Percentiles rank a stretch among this genome's conserved stretches.
Conservation (phyloP, 2,329 filamentous ascomycete species). For the Fusarium kyushuense region DNA sequence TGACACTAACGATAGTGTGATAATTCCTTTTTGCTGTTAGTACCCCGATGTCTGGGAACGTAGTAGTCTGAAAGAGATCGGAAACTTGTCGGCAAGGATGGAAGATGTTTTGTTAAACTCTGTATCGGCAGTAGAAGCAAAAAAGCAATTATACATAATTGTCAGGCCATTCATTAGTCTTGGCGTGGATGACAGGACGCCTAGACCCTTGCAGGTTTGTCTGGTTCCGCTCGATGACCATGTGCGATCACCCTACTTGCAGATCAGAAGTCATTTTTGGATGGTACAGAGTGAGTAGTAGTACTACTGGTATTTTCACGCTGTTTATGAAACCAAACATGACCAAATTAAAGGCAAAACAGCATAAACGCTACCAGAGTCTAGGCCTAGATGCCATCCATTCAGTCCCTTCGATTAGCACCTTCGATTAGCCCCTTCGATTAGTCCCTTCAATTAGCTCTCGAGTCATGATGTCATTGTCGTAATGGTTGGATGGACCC, state of each 20-base stretch:
- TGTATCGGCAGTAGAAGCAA: slow-evolving; percentile 2
- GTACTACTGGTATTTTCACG: not conserved
- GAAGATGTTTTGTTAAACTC: too few relatives aligned
- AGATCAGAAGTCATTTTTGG: slow-evolving; percentile 32
- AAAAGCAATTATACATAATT: slow-evolving; percentile 20
- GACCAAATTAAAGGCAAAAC: not conserved
- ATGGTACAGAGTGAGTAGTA: not conserved
- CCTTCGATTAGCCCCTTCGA: too few relatives aligned
- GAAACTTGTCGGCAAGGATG: slow-evolving; percentile 10
- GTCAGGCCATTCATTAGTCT: slow-evolving; percentile 19
- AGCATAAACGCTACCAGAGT: not conserved
- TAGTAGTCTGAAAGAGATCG: slow-evolving; percentile 31
- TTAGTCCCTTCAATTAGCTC: not conserved
- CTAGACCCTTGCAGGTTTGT: slow-evolving; percentile 8
- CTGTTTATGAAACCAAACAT: not conserved
- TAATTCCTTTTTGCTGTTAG: not conserved
- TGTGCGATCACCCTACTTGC: slow-evolving; percentile 33
- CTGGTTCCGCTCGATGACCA: slow-evolving; percentile 28
- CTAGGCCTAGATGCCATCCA: slow-evolving; percentile 1
- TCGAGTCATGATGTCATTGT: slow-evolving; percentile 36
- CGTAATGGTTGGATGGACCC: slow-evolving; percentile 12
- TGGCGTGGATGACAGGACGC: slow-evolving; percentile 17
- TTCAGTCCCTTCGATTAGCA: not conserved
- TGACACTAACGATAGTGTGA: not conserved
- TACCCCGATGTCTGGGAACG: slow-evolving; percentile 33